Evolutionary conservation across 208 protist genomes (phyloP), one percentile per base, ranked within the genome.

Genomic region (Porcisia deanei): DNA sequence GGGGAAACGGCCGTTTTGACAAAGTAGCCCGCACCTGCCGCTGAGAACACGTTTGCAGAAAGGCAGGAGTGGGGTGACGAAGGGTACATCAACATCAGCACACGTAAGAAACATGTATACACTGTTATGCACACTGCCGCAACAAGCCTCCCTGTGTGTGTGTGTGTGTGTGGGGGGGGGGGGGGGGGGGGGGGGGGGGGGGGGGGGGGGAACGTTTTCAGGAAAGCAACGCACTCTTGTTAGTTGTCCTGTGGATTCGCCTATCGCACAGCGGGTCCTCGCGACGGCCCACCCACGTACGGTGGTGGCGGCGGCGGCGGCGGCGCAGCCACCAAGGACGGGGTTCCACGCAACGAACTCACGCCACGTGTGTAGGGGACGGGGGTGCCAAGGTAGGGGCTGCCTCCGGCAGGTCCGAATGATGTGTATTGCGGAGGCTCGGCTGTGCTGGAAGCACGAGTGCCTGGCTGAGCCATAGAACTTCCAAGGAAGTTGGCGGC

Each of bases 281-380:
- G 22, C 22, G 63, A 69, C 1, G 30, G 37, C 22, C 65, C 78
- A 22, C 66, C 65, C 55, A 53, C 55, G 65, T 90, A 90, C 45
- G 86, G 86, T 3, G 86, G 86, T 3, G 86, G 86, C 30, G 86
- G 86, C 3, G 78, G 47, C 47, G 47, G 47, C 7, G 86, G 86
- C 30, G 86, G 86, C 3, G 78, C 80, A 16, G 83, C 68, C 9
- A 43, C 60, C 41, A 80, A 80, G 14, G 66, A 76, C 55, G 79
- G 85, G 20, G 85, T 85, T 18, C 84, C 80, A 4, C 84, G 84
- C 70, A 88, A 14, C 4, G 79, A 85, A 16, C 65, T 70, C 10
- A 82, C 57, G 39, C 71, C 79, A 25, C 79, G 76, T 34, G 82
- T 57, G 69, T 81, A 85, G 5, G 81, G 67, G 20, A 47, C 47